Conservation (phyloP, 2,329 filamentous ascomycete species). For the Aplosporella prunicola region DNA sequence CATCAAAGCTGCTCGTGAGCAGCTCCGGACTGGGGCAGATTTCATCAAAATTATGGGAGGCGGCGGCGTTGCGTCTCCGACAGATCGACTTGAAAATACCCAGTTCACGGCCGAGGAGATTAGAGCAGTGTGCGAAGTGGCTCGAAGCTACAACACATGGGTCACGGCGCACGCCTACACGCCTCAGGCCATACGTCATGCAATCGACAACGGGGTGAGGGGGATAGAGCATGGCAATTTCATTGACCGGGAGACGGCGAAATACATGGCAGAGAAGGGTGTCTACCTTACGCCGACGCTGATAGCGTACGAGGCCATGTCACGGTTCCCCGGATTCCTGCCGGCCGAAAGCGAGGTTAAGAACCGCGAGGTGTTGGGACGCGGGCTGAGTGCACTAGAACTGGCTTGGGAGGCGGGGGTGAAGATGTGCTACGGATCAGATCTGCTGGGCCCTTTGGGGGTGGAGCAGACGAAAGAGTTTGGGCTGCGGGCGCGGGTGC, state of each 20-base stretch:
- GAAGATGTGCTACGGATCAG: constrained; percentile 47
- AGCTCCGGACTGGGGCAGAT: constrained; percentile 47
- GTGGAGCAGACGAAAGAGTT: constrained; percentile 44
- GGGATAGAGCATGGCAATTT: constrained; percentile 54
- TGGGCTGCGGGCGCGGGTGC: constrained; percentile 33
- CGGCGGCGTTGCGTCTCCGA: constrained; percentile 49
- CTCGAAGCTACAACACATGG: constrained; percentile 40
- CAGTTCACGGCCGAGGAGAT: constrained; percentile 52
- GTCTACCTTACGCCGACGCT: constrained; percentile 47
- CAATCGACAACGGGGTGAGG: constrained; percentile 44
- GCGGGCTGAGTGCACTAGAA: constrained; percentile 38
- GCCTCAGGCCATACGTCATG: constrained; percentile 44
- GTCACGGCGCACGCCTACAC: constrained; percentile 53
- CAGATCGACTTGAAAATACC: constrained; percentile 43
- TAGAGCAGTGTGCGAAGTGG: constrained; percentile 43
- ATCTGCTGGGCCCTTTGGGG: constrained; percentile 43
- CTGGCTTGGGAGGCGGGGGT: constrained; percentile 45
- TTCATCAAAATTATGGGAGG: constrained; percentile 55
- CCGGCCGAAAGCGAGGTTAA: constrained; percentile 39
- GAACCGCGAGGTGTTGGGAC: constrained; percentile 41
- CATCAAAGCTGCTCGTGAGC: constrained; percentile 42
- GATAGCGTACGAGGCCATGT: constrained; percentile 43
- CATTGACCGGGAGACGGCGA: constrained; percentile 48
- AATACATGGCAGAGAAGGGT: constrained; percentile 41
- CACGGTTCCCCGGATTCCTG: constrained; percentile 36